These are phyloP conservation scores for Colletotrichum sp. DNA, from an alignment of 2,329 filamentous ascomycete genomes.

Conservation along the genomic window DNA sequence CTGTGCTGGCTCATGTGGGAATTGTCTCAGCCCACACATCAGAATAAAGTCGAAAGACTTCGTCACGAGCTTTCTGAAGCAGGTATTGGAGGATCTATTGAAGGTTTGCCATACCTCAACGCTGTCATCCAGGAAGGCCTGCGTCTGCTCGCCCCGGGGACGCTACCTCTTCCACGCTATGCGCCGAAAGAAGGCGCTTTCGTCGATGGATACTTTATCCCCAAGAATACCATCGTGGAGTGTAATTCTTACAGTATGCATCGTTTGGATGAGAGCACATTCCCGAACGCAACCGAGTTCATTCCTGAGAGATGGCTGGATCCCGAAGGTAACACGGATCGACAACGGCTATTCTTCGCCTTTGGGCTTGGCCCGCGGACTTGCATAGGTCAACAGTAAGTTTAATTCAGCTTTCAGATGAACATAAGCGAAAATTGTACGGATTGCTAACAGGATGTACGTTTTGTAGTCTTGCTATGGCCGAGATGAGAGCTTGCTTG, in stretches of 20 bases:
- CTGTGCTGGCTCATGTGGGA: slow-evolving; percentile 1
- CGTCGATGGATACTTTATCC: neutral
- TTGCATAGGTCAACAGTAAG: neutral
- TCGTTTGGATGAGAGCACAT: neutral
- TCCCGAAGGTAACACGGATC: neutral
- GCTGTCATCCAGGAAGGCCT: neutral
- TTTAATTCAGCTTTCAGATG: neutral
- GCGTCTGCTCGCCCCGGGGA: neutral
- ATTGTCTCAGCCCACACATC: neutral
- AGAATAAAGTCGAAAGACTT: neutral
- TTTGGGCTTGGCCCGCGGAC: neutral
- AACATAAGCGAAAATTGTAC: rapidly evolving
- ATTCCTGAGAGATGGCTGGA: neutral
- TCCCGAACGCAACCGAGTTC: neutral
- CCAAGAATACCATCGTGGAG: neutral
- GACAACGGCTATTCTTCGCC: neutral
- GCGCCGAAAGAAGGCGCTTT: neutral
- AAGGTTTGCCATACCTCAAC: neutral
- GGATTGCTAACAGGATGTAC: too few relatives aligned
- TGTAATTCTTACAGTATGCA: neutral
- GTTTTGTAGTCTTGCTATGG: neutral
- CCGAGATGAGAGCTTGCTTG: neutral
- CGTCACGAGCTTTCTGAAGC: neutral
- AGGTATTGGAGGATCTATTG: neutral
- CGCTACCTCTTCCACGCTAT: neutral